Conservation (phyloP, 2,329 filamentous ascomycete genomes). For the Cladosporium cucumerinum region DNA sequence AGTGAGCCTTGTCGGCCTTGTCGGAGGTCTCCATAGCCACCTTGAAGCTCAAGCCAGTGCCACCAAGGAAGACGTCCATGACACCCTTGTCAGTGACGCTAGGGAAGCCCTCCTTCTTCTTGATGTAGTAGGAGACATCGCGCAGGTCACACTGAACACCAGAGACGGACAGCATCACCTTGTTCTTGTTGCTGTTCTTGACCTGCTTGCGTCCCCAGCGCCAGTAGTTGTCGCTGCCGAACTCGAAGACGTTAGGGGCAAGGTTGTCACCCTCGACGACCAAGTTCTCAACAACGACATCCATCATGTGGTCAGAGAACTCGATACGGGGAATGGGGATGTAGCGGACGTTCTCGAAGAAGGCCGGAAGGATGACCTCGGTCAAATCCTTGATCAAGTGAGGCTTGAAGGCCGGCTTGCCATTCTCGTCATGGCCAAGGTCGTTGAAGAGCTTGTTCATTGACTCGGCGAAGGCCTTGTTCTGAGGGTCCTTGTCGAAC, state of each 20-base stretch:
- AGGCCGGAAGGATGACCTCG: slow-evolving; percentile 77
- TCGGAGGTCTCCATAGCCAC: slow-evolving; percentile 81
- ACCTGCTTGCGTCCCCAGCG: slow-evolving; percentile 89
- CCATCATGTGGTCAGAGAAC: slow-evolving; percentile 77
- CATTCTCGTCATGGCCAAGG: slow-evolving; percentile 80
- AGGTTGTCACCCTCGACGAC: slow-evolving; percentile 96
- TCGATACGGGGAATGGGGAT: slow-evolving; percentile 92
- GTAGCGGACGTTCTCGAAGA: slow-evolving; percentile 84
- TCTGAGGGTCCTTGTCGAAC: slow-evolving; percentile 84
- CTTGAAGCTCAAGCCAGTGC: slow-evolving; percentile 86
- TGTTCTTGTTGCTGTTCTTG: slow-evolving; percentile 76
- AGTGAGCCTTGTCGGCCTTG: slow-evolving; percentile 70
- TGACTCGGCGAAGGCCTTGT: slow-evolving; percentile 72
- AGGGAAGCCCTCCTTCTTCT: slow-evolving; percentile 91
- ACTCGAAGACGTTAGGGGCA: slow-evolving; percentile 85
- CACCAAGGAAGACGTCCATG: slow-evolving; percentile 82
- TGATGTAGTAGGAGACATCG: slow-evolving; percentile 91
- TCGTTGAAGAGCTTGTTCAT: slow-evolving; percentile 83
- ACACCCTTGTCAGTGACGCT: slow-evolving; percentile 82
- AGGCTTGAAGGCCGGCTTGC: slow-evolving; percentile 86
- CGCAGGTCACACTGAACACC: slow-evolving; percentile 87
- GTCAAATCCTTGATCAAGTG: slow-evolving; percentile 86
- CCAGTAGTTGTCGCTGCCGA: slow-evolving; percentile 90
- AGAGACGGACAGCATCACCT: slow-evolving; percentile 78
- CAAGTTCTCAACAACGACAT: slow-evolving; percentile 89